phyloP scores from a whole-genome alignment of 192 early-diverging fungal genomes.

The Mortierella claussenii region DNA sequence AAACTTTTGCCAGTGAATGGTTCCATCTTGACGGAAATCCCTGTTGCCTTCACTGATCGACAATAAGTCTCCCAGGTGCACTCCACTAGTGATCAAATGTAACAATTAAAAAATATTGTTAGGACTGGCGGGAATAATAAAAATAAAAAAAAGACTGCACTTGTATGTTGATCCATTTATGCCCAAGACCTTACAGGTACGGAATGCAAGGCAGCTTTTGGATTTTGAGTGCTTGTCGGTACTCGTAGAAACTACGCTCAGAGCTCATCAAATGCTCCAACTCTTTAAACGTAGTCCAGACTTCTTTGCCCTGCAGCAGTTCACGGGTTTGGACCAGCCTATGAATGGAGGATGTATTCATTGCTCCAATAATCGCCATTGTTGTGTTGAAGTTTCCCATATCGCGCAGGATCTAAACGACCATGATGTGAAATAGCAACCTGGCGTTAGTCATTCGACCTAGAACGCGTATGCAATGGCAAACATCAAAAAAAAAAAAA shows the following conservation, averaged over 20 bases:
- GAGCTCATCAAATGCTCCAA: constrained; percentile 79
- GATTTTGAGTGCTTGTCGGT: constrained; percentile 69
- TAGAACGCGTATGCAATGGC: background rate
- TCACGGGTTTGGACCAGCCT: constrained; percentile 73
- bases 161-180: background rate
- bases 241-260: constrained; percentile 66
- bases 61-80: constrained; percentile 75
- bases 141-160: background rate
- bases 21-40: constrained; percentile 69
- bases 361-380: constrained; percentile 79
- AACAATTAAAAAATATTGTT: background rate
- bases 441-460: background rate
- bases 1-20: constrained; percentile 80
- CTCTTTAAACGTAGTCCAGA: constrained; percentile 62
- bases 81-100: constrained; percentile 49
- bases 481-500: background rate
- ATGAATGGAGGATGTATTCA: constrained; percentile 71
- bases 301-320: constrained; percentile 57
- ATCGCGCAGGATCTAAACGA: constrained; percentile 62
- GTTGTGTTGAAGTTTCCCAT: constrained; percentile 81
- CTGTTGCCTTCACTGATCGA: constrained; percentile 79
- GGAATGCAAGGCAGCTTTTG: constrained; percentile 75
- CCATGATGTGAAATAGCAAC: background rate
- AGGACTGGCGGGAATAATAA: background rate
- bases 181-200: constrained; percentile 70